Evolutionary conservation across 306 rosid species (phyloP).

Genomic region (Pterocarpus macrocarpus): DNA sequence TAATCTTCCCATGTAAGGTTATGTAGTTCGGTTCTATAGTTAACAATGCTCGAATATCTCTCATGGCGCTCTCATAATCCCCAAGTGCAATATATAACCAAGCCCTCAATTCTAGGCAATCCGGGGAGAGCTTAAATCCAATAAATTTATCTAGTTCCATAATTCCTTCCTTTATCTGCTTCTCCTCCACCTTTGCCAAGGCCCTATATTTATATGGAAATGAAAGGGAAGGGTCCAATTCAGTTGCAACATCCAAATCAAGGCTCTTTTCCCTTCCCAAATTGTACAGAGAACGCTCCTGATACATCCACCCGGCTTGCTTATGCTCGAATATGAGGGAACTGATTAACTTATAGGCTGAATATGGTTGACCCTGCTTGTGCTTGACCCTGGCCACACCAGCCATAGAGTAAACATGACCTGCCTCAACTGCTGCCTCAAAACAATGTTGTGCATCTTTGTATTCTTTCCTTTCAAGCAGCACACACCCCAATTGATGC

Average conservation of each 20-base stretch:
- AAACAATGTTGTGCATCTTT: slow-evolving; percentile 65
- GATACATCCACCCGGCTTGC: slow-evolving; percentile 93
- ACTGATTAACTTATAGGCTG: slow-evolving; percentile 75
- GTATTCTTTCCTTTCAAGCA: slow-evolving; percentile 73
- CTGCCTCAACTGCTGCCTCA: slow-evolving; percentile 67
- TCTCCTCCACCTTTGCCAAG: slow-evolving; percentile 68
- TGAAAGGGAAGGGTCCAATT: slow-evolving; percentile 78
- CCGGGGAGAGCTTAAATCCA: slow-evolving; percentile 73
- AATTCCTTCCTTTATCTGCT: slow-evolving; percentile 67
- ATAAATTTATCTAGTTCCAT: slow-evolving; percentile 71
- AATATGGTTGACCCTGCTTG: slow-evolving; percentile 78
- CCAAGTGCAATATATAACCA: slow-evolving; percentile 71
- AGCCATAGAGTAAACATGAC: slow-evolving; percentile 78
- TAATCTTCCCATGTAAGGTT: slow-evolving; percentile 65
- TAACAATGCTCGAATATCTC: slow-evolving; percentile 75
- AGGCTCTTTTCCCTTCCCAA: slow-evolving; percentile 72
- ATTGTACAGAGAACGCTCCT: slow-evolving; percentile 78
- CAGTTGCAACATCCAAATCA: slow-evolving; percentile 79
- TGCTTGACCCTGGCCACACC: slow-evolving; percentile 81
- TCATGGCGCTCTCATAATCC: slow-evolving; percentile 71
- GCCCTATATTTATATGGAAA: slow-evolving; percentile 80
- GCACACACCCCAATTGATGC: slow-evolving; percentile 78
- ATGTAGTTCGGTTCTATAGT: slow-evolving; percentile 74
- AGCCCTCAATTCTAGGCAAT: slow-evolving; percentile 77
- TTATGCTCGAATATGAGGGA: slow-evolving; percentile 69